A percentile compares a stretch with the other conserved stretches of the same genome.
Conservation (phyloP, 495 filamentous ascomycete species). For the Emericellopsis terricola region DNA sequence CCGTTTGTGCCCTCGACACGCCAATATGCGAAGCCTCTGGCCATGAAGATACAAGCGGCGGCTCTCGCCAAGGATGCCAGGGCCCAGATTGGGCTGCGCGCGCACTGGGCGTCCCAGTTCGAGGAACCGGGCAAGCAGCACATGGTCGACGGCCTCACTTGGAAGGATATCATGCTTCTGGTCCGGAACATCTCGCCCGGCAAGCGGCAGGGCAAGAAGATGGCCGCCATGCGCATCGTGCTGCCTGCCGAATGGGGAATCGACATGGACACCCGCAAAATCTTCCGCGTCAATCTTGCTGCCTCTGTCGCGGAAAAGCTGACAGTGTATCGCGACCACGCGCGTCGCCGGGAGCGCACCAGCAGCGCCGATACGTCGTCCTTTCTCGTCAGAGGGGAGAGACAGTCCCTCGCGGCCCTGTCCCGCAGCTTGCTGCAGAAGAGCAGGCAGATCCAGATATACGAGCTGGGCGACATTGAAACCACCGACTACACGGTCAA, state of each 20-base stretch:
- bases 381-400: neutral
- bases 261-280: constrained; percentile 1
- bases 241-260: constrained; percentile 1
- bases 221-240: constrained; percentile 3
- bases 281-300: neutral
- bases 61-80: no score
- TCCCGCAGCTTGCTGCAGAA: neutral
- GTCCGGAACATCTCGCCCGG: no score
- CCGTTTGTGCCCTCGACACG: no score
- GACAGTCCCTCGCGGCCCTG: neutral
- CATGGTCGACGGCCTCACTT: no score
- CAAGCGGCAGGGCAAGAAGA: no score
- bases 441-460: neutral
- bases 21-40: no score
- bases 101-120: no score
- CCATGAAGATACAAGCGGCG: no score
- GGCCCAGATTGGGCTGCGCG: no score
- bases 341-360: no score
- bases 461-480: constrained; percentile 1
- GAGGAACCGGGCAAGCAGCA: no score
- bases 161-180: no score
- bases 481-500: constrained; percentile 1
- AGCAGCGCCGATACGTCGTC: neutral
- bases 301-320: neutral
- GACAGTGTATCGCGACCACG: neutral